These are phyloP conservation scores for Capsicum baccatum DNA, from an alignment of 257 asterid genomes.

Conservation along the genomic window DNA sequence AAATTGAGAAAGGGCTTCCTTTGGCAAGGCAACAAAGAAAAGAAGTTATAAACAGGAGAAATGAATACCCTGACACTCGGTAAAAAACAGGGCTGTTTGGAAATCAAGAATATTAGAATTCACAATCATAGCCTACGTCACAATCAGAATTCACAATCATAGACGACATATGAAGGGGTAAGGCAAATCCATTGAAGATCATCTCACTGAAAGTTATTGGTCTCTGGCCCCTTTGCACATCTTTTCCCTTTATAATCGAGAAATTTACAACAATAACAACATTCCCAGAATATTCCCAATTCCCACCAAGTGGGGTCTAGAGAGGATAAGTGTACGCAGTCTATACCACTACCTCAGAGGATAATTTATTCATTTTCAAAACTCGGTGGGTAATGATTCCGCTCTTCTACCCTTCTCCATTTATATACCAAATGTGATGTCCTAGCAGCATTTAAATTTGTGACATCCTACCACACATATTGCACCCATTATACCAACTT, in stretches of 20 bases:
- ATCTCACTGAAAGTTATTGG: background rate
- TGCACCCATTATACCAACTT: background rate
- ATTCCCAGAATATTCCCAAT: too few species aligned
- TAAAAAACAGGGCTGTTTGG: background rate
- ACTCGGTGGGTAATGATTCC: background rate
- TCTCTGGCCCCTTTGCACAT: background rate
- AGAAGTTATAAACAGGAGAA: background rate
- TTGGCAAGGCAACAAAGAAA: background rate
- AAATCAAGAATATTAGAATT: background rate
- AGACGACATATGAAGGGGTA: slow-evolving; percentile 1
- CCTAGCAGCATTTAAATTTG: background rate
- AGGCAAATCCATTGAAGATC: slow-evolving; percentile 1
- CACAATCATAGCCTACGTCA: background rate
- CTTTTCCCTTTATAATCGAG: background rate
- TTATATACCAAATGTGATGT: background rate
- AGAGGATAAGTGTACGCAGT: too few species aligned
- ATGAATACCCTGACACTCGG: background rate
- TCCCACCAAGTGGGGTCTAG: too few species aligned
- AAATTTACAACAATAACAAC: background rate
- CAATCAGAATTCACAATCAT: background rate
- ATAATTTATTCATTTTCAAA: background rate
- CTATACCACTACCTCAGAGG: too few species aligned
- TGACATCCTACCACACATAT: background rate
- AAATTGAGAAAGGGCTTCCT: background rate
- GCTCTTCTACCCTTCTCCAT: slow-evolving; percentile 14